Conservation (phyloP, 768 basidiomycete genomes). For the Termitomyces sp. region DNA sequence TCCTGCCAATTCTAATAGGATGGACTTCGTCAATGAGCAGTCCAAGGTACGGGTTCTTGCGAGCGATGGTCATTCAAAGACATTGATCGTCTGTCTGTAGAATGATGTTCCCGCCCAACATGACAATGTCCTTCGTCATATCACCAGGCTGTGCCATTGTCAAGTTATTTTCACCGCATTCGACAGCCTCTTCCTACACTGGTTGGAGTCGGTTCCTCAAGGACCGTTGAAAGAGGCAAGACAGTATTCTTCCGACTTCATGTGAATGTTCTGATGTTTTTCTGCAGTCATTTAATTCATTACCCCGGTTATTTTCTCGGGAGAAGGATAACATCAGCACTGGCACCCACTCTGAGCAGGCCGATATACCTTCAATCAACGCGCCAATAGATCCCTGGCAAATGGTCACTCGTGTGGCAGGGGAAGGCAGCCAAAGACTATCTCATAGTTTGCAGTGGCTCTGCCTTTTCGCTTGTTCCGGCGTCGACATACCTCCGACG, state of each 20-base stretch:
- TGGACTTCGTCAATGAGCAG: slow-evolving; percentile 9
- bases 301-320: slow-evolving; percentile 53
- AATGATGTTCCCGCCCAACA: slow-evolving; percentile 11
- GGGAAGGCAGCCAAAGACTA: slow-evolving; percentile 36
- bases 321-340: slow-evolving; percentile 43
- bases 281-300: slow-evolving; percentile 43
- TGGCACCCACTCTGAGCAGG: slow-evolving; percentile 26
- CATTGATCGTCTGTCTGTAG: neutral
- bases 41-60: slow-evolving; percentile 1
- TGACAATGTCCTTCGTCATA: slow-evolving; percentile 43
- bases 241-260: neutral
- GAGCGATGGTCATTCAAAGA: neutral
- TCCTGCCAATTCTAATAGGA: slow-evolving; percentile 9
- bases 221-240: slow-evolving; percentile 35
- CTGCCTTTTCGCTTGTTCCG: slow-evolving; percentile 55
- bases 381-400: slow-evolving; percentile 49
- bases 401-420: slow-evolving; percentile 39
- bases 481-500: slow-evolving; percentile 53
- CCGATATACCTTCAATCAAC: slow-evolving; percentile 23
- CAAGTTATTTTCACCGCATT: slow-evolving; percentile 53
- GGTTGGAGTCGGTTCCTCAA: slow-evolving; percentile 43
- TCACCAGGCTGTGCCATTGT: slow-evolving; percentile 49
- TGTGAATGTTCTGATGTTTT: neutral
- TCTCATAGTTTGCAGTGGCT: slow-evolving; percentile 53
- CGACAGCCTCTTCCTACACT: slow-evolving; percentile 52